Base-by-base conservation (phyloP, 1,284 basidiomycete species). In the Rhizoctonia solani region DNA sequence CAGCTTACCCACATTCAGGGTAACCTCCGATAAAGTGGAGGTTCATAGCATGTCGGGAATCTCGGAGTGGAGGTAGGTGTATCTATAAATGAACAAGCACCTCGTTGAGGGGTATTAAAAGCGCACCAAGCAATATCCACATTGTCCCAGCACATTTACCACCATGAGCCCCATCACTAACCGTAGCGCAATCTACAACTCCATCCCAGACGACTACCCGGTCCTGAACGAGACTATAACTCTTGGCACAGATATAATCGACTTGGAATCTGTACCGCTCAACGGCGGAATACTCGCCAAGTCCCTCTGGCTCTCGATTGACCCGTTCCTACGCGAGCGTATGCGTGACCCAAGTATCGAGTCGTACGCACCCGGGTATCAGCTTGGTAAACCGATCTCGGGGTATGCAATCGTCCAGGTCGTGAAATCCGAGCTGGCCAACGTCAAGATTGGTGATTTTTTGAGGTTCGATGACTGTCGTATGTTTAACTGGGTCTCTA, bases 201-300 rank as follows among this genome's bases (percentile, higher is more conserved):
- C 70, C 19, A 66, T 74, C 34, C 76, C 76, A 47, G 30, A 69
- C 79, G 82, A 79, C 1, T 81, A 77, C 66, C 84, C 84, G 3
- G 76, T 81, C 52, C 81, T 81, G 0, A 81, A 81, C 50, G 78
- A 80, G 67, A 81, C 79, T 3, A 78, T 79, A 16, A 75, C 81
- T 19, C 81, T 23, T 34, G 49, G 66, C 71, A 72, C 25, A 72
- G 71, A 23, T 71, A 75, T 71, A 9, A 77, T 83, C 69, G 80
- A 83, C 68, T 69, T 79, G 16, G 79, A 80, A 9, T 74, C 69
- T 9, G 75, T 75, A 1, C 69, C 76, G 0, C 72, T 80, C 49
- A 72, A 76, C 32, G 80, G 80, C 4, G 79, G 80, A 2, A 63
- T 81, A 61, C 74, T 83, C 14, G 52, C 79, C 65, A 80, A 80